phyloP scores from a whole-genome alignment of 306 rosid genomes.

The Acmispon strigosus region DNA sequence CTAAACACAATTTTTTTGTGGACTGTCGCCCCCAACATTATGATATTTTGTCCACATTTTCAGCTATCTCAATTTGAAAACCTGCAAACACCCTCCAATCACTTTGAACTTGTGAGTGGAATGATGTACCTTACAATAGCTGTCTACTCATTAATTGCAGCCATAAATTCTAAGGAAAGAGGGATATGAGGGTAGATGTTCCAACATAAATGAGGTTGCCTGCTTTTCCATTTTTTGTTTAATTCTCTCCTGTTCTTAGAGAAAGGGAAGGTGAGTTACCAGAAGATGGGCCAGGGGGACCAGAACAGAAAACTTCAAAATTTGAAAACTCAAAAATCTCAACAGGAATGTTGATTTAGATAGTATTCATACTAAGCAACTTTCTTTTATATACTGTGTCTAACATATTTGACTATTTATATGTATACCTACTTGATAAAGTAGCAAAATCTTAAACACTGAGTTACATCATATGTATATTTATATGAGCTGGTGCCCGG shows the following conservation, averaged over 20 bases:
- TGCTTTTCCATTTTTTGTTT: not conserved
- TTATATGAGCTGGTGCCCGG: conserved; percentile 7
- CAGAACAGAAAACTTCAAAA: conserved; percentile 5
- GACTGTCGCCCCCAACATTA: not conserved
- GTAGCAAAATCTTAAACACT: not conserved
- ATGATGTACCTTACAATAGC: conserved; percentile 21
- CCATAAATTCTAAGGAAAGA: conserved; percentile 36
- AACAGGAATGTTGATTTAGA: not conserved
- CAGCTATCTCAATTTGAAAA: conserved; percentile 17
- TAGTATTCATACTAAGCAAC: conserved; percentile 16
- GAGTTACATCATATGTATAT: too few relatives aligned
- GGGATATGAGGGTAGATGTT: conserved; percentile 30
- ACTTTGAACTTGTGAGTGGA: conserved; percentile 33
- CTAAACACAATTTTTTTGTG: not conserved
- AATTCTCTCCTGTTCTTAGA: not conserved
- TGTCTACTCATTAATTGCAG: conserved; percentile 30
- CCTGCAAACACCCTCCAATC: conserved; percentile 21
- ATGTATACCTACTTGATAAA: not conserved
- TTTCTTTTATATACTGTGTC: conserved; percentile 6
- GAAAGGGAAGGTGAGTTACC: not conserved
- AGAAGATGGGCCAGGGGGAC: not conserved
- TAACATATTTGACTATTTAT: not conserved
- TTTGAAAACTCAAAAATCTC: not conserved
- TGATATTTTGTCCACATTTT: conserved; percentile 22
- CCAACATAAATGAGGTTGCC: conserved; percentile 30